These are phyloP conservation scores for Kluyveromyces marxianus DNA, from an alignment of 1,139 yeast species.

Conservation along the genomic window DNA sequence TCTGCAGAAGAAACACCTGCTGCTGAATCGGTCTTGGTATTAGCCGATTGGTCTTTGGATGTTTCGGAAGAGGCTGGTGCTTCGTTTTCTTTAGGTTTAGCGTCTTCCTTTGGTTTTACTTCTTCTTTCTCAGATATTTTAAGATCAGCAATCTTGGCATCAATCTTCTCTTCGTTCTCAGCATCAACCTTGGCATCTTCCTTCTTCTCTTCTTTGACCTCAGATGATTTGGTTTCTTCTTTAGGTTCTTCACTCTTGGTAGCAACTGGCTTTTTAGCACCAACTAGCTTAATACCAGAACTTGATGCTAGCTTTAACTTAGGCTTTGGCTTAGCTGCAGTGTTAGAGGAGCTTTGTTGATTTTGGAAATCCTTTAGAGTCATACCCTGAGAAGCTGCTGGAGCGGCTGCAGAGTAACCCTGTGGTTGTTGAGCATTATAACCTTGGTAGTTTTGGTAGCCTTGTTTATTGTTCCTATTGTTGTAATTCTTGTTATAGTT, in stretches of 20 bases:
- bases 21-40: conserved; percentile 5
- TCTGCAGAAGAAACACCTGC: conserved; percentile 21
- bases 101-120: conserved; percentile 17
- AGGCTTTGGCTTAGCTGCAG: conserved; percentile 46
- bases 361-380: conserved; percentile 83
- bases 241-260: conserved; percentile 28
- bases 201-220: conserved; percentile 25
- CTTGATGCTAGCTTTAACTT: conserved; percentile 60
- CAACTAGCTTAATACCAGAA: conserved; percentile 61
- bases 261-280: conserved; percentile 39
- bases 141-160: conserved; percentile 12
- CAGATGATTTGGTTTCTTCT: conserved; percentile 18
- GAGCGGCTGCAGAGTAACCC: conserved; percentile 18
- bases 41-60: conserved; percentile 14
- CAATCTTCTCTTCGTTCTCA: conserved; percentile 9
- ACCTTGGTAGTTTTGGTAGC: conserved; percentile 12
- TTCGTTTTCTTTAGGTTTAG: conserved; percentile 3
- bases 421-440: conserved; percentile 16
- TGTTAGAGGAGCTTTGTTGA: conserved; percentile 43
- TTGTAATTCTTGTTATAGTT: conserved; percentile 23
- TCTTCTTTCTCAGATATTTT: conserved; percentile 15
- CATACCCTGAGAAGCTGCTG: conserved; percentile 52
- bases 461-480: conserved; percentile 18
- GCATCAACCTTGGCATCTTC: conserved; percentile 17
- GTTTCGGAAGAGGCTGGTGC: background rate